Evolutionary conservation across 106 monocot genomes (phyloP), one percentile per base, ranked within the genome.

Genomic region (Phalaenopsis aphrodite): DNA sequence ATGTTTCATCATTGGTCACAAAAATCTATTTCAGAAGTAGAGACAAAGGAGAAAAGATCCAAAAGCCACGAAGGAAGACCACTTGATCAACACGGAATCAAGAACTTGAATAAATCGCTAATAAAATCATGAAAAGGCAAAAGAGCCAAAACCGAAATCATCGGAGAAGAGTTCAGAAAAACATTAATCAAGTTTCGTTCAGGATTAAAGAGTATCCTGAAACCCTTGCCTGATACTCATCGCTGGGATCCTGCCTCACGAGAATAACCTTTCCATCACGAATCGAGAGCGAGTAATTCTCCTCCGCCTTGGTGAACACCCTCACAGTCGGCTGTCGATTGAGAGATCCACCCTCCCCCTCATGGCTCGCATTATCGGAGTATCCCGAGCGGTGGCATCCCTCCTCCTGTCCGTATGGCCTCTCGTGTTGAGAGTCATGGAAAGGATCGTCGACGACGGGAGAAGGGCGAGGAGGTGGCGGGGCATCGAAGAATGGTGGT

Each of bases 261-360:
- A 85, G 84, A 9, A 80, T 55, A 38, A 85, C 84, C 0, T 77
- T 37, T 4, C 71, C 77, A 30, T 77, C 41, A 4, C 84, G 23
- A 37, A 81, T 43, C 8, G 84, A 48, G 43, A 85, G 84, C 1
- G 80, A 85, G 77, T 81, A 81, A 55, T 56, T 69, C 55, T 80
- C 55, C 1, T 56, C 69, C 4, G 84, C 84, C 42, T 85, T 85
- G 5, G 80, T 81, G 77, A 42, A 77, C 1, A 85, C 21, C 37
- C 84, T 80, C 76, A 90, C 90, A 0, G 88, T 85, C 36, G 67
- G 84, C 58, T 84, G 84, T n/a, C 78, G 79, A 1, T 42, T 38
- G 16, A 67, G 16, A 36, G 77, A 24, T 38, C 39, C 23, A 12
- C 69, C 52, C 1, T 69, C n/a, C 5, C 48, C 47, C 23, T 76